phyloP scores from a whole-genome alignment of 148 eudicot genomes.

The Cornus suecica region DNA sequence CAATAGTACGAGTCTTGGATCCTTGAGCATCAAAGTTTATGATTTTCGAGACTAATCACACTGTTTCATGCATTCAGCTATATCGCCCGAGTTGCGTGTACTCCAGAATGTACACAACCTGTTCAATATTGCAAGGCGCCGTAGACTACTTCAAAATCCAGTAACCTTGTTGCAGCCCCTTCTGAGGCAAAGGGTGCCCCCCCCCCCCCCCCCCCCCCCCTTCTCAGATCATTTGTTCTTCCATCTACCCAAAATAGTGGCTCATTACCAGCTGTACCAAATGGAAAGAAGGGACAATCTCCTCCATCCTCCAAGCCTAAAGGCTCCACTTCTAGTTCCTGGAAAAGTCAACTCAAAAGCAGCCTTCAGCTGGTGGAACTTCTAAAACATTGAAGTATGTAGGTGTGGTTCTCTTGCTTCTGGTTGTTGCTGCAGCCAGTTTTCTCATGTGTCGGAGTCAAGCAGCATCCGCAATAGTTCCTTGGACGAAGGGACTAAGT shows the following conservation, averaged over 20 bases:
- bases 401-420: slow-evolving; percentile 38
- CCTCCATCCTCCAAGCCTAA: slow-evolving; percentile 17
- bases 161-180: slow-evolving; percentile 61
- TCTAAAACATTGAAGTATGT: slow-evolving; percentile 43
- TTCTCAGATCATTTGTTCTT: slow-evolving; percentile 18
- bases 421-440: slow-evolving; percentile 27
- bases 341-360: neutral
- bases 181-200: slow-evolving; percentile 30
- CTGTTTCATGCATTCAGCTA: slow-evolving; percentile 25
- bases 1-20: neutral
- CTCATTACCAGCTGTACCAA: slow-evolving; percentile 63
- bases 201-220: slow-evolving; percentile 25
- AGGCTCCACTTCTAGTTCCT: neutral
- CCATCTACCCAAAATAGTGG: slow-evolving; percentile 77
- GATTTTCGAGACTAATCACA: neutral
- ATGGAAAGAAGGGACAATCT: slow-evolving; percentile 21
- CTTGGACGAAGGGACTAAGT: slow-evolving; percentile 90
- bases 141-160: slow-evolving; percentile 64
- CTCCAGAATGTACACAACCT: slow-evolving; percentile 25
- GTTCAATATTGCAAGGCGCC: slow-evolving; percentile 39
- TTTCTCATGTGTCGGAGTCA: slow-evolving; percentile 47
- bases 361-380: slow-evolving; percentile 10
- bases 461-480: slow-evolving; percentile 57
- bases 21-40: slow-evolving; percentile 1
- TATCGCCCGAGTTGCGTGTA: slow-evolving; percentile 28